Evolutionary conservation across 176 grass and related monocot genomes (phyloP), one percentile per base, ranked within the genome.

Genomic region (Saccharum officinarum): DNA sequence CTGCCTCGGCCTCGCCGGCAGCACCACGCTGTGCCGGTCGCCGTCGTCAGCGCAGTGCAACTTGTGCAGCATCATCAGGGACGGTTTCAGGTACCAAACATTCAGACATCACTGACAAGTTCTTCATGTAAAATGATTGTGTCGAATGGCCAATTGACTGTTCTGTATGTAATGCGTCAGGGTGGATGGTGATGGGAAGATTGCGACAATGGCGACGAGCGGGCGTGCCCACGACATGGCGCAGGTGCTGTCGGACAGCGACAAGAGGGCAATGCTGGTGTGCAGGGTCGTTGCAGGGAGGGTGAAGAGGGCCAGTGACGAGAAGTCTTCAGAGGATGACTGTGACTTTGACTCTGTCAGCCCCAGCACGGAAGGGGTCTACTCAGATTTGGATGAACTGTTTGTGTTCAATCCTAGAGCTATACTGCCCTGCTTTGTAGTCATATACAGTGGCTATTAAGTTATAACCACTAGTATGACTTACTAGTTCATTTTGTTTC

Each of bases 221-320:
- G 86, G 91, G 1, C 73, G 84, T 1, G 97, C 97, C 0, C 93
- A 98, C 7, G 91, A 88, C 17, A 86, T 23, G 79, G 89, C 80
- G 1, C 65, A 17, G 30, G 45, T 25, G n/a, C 8, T 23, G 6
- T 25, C 75, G 3, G 84, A 77, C 0, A 44, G 79, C 1, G 90
- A 91, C 72, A 91, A 87, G 84, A 91, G 83, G 54, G 97, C 92
- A 0, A 99, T 94, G 94, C 76, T 99, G 52, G 88, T 99, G 11
- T 96, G 97, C 83, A 92, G 94, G 67, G 97, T 99, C 47, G 87
- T 97, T 59, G 93, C 97, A n/a, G 97, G 97, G 34, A 94, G 88
- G 31, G 90, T 99, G 30, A 92, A 91, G 86, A 89, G 64, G 85
- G 44, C 36, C 85, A 31, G 42, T 62, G 88, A 69, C 64, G 88